These are phyloP conservation scores for Xylaria sp. DNA, from an alignment of 2,329 filamentous ascomycete genomes.

Conservation along the genomic window DNA sequence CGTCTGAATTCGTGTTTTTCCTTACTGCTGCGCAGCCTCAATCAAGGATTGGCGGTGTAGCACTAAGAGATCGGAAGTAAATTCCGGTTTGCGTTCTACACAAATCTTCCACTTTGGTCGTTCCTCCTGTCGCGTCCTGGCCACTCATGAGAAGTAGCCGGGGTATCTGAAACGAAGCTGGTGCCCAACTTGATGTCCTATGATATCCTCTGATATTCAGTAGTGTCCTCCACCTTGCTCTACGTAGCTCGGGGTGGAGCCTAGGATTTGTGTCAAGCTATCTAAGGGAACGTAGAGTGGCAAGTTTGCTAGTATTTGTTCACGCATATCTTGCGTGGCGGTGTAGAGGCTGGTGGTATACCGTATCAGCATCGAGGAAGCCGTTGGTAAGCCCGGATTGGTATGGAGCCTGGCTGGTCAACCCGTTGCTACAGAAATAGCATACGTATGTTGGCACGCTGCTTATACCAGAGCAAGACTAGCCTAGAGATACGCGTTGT, in stretches of 20 bases:
- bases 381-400: constrained; percentile 6
- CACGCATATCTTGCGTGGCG: constrained; percentile 35
- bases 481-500: constrained; percentile 4
- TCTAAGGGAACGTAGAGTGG: constrained; percentile 30
- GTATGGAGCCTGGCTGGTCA: constrained; percentile 5
- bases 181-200: constrained; percentile 32
- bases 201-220: constrained; percentile 26
- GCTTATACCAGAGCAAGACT: neutral
- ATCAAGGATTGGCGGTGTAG: constrained; percentile 38
- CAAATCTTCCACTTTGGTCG: constrained; percentile 29
- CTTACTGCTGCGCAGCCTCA: constrained; percentile 31
- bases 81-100: constrained; percentile 27
- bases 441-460: constrained; percentile 22
- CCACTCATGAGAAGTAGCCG: constrained; percentile 35
- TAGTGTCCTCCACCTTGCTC: constrained; percentile 33
- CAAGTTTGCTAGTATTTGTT: constrained; percentile 30
- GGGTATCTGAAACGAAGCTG: constrained; percentile 38
- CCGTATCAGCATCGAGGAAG: constrained; percentile 5
- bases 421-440: constrained; percentile 20
- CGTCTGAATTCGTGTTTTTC: constrained; percentile 26
- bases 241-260: constrained; percentile 38
- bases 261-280: constrained; percentile 33
- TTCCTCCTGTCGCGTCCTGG: constrained; percentile 32
- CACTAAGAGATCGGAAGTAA: constrained; percentile 31
- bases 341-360: constrained; percentile 26